phyloP scores from a whole-genome alignment of 192 early-diverging fungal species.

The Lunasporangiospora selenospora region DNA sequence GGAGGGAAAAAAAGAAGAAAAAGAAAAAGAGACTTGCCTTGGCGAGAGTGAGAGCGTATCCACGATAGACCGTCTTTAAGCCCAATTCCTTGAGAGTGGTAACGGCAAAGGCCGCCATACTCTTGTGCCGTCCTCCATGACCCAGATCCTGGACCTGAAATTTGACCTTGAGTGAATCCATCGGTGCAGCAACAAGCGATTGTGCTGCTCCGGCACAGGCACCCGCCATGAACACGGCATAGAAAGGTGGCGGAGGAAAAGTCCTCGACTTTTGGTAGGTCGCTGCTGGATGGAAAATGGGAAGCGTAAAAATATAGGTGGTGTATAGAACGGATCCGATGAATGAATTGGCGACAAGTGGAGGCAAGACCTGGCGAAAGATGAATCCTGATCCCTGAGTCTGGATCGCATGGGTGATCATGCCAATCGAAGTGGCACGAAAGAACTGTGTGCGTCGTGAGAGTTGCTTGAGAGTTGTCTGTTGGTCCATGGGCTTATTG shows the following conservation, averaged over 20 bases:
- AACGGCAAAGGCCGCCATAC: constrained; percentile 70
- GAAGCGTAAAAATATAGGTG: constrained; percentile 69
- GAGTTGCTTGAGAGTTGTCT: constrained; percentile 8
- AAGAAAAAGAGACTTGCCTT: constrained; percentile 48
- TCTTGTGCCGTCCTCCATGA: constrained; percentile 74
- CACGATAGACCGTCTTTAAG: constrained; percentile 59
- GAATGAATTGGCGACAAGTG: constrained; percentile 74
- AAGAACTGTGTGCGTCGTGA: constrained; percentile 50
- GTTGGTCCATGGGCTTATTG: constrained; percentile 21
- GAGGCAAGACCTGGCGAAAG: constrained; percentile 74
- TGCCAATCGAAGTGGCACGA: constrained; percentile 73
- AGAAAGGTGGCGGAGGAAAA: constrained; percentile 59
- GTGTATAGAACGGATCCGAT: constrained; percentile 80
- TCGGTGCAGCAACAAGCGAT: constrained; percentile 72
- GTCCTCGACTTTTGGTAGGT: constrained; percentile 52
- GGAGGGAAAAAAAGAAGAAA: not conserved
- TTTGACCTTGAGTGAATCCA: constrained; percentile 75
- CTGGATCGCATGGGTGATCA: constrained; percentile 72
- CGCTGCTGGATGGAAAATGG: constrained; percentile 56
- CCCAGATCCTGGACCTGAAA: constrained; percentile 79
- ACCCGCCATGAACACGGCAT: constrained; percentile 61
- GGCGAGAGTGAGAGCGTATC: constrained; percentile 57
- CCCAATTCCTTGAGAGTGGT: constrained; percentile 63
- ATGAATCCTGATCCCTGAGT: constrained; percentile 70
- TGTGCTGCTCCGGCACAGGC: constrained; percentile 77